phyloP scores from a whole-genome alignment of 495 filamentous ascomycete genomes.

The Penicillium coffeae region DNA sequence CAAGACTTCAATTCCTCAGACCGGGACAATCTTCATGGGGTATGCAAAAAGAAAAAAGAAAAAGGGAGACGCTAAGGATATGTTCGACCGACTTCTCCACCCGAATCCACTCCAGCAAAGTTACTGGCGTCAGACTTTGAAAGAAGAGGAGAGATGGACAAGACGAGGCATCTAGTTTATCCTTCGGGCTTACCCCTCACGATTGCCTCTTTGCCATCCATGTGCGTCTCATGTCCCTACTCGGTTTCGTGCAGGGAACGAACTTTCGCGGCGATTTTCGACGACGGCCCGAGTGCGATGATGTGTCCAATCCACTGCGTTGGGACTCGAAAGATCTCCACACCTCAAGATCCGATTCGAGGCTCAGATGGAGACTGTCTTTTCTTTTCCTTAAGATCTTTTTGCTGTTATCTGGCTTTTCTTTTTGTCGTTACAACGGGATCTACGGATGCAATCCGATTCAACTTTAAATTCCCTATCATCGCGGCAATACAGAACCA shows the following conservation, averaged over 20 bases:
- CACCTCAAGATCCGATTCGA: slow-evolving; percentile 15
- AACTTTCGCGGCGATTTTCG: slow-evolving; percentile 2
- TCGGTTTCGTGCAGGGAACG: slow-evolving; percentile 5
- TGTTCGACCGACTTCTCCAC: no score
- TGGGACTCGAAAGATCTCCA: neutral
- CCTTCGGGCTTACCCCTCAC: neutral
- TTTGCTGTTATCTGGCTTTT: neutral
- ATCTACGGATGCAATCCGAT: no score
- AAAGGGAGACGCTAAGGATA: no score
- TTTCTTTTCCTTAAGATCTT: neutral
- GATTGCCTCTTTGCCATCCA: slow-evolving; percentile 9
- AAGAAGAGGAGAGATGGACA: neutral
- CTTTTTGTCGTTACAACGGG: neutral
- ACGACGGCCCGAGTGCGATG: slow-evolving; percentile 3
- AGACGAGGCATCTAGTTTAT: neutral
- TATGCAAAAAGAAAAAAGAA: no score
- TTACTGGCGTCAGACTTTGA: no score
- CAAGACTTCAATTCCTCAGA: no score
- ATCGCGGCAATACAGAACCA: no score
- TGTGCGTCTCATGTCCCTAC: slow-evolving; percentile 23
- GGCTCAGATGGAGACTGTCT: slow-evolving; percentile 15
- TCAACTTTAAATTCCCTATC: no score
- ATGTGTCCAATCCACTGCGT: slow-evolving; percentile 13
- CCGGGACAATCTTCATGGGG: no score
- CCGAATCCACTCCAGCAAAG: neutral